phyloP scores from a whole-genome alignment of 2,329 filamentous ascomycete species.

The Knufia petricola region DNA sequence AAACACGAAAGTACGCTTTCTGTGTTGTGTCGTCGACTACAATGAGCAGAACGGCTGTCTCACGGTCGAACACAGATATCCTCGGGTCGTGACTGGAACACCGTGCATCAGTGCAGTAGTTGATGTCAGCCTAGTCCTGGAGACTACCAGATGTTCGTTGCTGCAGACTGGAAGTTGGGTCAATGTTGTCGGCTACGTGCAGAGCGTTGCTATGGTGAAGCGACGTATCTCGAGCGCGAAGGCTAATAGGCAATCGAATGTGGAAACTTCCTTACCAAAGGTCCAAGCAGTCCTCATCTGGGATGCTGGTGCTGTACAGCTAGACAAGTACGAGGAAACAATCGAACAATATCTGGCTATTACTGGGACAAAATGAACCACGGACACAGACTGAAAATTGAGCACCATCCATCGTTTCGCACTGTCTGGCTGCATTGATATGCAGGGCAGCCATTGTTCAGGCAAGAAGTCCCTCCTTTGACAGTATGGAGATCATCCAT shows the following conservation, averaged over 20 bases:
- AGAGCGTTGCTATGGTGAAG: slow-evolving; percentile 24
- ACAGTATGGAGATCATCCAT: no score
- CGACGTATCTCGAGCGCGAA: slow-evolving; percentile 9
- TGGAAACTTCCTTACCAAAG: not conserved
- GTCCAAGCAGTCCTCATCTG: slow-evolving; percentile 73
- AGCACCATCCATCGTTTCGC: no score
- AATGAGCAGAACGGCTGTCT: slow-evolving; percentile 50
- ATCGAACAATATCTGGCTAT: slow-evolving; percentile 31
- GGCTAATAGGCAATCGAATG: not conserved
- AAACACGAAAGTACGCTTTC: slow-evolving; percentile 76
- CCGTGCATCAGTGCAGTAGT: slow-evolving; percentile 47
- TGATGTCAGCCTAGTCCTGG: slow-evolving; percentile 62
- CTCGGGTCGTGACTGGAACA: slow-evolving; percentile 25
- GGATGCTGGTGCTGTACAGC: slow-evolving; percentile 61
- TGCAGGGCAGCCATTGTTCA: no score
- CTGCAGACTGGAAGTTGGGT: slow-evolving; percentile 68
- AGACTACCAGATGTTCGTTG: slow-evolving; percentile 53
- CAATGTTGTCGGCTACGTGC: slow-evolving; percentile 75
- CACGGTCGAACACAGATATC: slow-evolving; percentile 58
- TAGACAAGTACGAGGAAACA: slow-evolving; percentile 61
- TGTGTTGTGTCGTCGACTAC: slow-evolving; percentile 65
- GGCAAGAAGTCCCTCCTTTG: no score
- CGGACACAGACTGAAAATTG: no score
- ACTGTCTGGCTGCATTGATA: no score
- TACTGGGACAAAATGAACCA: not conserved